Evolutionary conservation across 1,284 basidiomycete genomes (phyloP).

Genomic region (Malassezia sympodialis): DNA sequence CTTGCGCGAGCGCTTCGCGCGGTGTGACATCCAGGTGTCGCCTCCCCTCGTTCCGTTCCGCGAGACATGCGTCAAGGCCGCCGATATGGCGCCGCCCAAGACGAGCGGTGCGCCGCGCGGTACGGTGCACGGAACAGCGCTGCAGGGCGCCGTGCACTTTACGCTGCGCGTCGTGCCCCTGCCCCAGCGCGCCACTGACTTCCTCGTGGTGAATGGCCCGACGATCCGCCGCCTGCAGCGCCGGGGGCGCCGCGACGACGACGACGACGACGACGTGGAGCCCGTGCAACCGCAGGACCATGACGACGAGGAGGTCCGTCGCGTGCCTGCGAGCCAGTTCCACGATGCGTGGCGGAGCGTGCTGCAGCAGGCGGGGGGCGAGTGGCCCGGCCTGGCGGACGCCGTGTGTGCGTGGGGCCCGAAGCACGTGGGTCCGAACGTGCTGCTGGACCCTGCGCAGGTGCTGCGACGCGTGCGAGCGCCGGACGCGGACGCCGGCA

Average conservation of each 20-base stretch:
- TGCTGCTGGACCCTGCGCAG: conserved; percentile 61
- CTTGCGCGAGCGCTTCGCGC: conserved; percentile 84
- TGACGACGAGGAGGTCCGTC: conserved; percentile 20
- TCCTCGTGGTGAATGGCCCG: conserved; percentile 65
- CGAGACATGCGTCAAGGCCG: conserved; percentile 66
- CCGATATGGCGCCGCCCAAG: conserved; percentile 78
- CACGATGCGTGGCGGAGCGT: conserved; percentile 64
- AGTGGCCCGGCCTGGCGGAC: conserved; percentile 68
- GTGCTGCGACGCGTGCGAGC: conserved; percentile 3
- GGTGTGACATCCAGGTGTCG: conserved; percentile 81
- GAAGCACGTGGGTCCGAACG: conserved; percentile 70
- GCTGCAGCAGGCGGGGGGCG: conserved; percentile 62
- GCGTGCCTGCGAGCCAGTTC: conserved; percentile 56
- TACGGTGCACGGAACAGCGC: conserved; percentile 62
- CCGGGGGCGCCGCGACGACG: conserved; percentile 29
- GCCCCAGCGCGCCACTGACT: conserved; percentile 60
- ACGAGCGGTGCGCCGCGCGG: conserved; percentile 64
- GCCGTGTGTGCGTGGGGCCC: conserved; percentile 87
- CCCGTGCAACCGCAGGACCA: conserved; percentile 16
- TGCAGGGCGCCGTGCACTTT: conserved; percentile 68
- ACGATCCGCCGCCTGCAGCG: conserved; percentile 44
- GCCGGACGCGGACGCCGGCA: not conserved
- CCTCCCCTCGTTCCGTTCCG: conserved; percentile 95
- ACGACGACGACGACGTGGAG: conserved; percentile 25
- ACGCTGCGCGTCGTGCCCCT: conserved; percentile 72